Evolutionary conservation across 2,329 filamentous ascomycete genomes (phyloP), one percentile per base, ranked within the genome.

Genomic region (Fusarium sp.): DNA sequence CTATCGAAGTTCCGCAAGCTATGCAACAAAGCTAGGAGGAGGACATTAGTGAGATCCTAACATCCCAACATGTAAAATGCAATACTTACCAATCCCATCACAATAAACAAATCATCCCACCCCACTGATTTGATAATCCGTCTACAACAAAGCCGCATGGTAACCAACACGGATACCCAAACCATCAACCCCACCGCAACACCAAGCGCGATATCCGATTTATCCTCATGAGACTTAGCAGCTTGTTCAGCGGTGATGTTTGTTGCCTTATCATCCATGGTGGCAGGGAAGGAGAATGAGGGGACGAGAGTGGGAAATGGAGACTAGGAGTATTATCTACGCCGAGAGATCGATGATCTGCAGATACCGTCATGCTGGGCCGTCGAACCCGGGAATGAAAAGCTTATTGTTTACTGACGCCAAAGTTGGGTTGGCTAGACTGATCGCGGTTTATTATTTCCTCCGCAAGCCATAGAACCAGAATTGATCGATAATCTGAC

Each of bases 71-170:
- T 2, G 7, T 9, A 1, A 2, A 4, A 6, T 2, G 0, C 7
- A 5, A 16, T 4, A n/a, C 58, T 26, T 21, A 66, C 71, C 56
- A 68, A 19, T 11, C 60, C 41, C 2, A 61, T 19, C 0, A 72
- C 37, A 0, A 56, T 30, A 10, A 59, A 52, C 1, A 52, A 8
- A 14, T 73, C 71, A 12, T 74, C 71, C 12, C 60, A 25, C 0
- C 69, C 71, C 3, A 62, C 23, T 2, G 54, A 19, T 10, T 58
- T 46, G 6, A 54, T 59, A 3, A 55, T 8, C 2, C n/a, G 37
- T 3, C 71, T 69, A 31, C 60, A 74, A 48, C 51, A 55, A 1
- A 74, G 30, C 9, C 71, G 60, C 19, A 74, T 1, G 0, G 23
- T 56, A 5, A 73, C 66, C 41, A 74, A 30, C 6, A 56, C 7